Evolutionary conservation across 257 asterid genomes (phyloP), one percentile per base, ranked within the genome.

Genomic region (Solanum medicagineum): DNA sequence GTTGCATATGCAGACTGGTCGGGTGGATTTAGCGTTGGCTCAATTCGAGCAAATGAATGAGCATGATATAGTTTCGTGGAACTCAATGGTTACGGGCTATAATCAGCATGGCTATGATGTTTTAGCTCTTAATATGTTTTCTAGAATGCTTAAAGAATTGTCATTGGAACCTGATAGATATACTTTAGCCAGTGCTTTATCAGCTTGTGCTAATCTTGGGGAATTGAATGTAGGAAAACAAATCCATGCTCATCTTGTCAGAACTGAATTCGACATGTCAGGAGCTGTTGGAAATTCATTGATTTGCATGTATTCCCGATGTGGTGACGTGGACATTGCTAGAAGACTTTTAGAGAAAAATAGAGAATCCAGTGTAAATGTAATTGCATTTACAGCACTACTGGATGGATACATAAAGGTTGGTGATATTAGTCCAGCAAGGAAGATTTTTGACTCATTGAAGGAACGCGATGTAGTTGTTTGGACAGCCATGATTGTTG

Each of bases 401-500:
- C 89, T 95, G 81, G 96, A 94, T 90, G 97, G 99, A 54, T 95
- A 93, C 12, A 71, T 92, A 84, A 95, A 95, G 92, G 89, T 91
- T 75, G 98, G 98, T 81, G 92, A 95, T 89, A 84, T 94, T 68
- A 68, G 84, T 89, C 93, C 99, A n/a, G 98, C 98, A 20, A 90
- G 95, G 90, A 69, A 89, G 89, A 93, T 96, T 44, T 96, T 96
- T 71, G 90, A 96, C 87, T 88, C 91, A 40, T 88, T 94, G 89
- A 66, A 71, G 47, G 90, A 92, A 55, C 93, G 93, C 40, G 98
- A 96, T 90, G 98, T 96, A 79, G 94, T 96, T 85, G 91, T 94
- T 26, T 96, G 98, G 96, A 96, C 99, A 2, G 98, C 98, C 54
- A 94, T 94, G 97, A 89, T 96, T 26, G 99, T 93, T 15, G 98